Evolutionary conservation across 306 rosid species (phyloP), one percentile per base, ranked within the genome.

Genomic region (Crataegus laevigata): DNA sequence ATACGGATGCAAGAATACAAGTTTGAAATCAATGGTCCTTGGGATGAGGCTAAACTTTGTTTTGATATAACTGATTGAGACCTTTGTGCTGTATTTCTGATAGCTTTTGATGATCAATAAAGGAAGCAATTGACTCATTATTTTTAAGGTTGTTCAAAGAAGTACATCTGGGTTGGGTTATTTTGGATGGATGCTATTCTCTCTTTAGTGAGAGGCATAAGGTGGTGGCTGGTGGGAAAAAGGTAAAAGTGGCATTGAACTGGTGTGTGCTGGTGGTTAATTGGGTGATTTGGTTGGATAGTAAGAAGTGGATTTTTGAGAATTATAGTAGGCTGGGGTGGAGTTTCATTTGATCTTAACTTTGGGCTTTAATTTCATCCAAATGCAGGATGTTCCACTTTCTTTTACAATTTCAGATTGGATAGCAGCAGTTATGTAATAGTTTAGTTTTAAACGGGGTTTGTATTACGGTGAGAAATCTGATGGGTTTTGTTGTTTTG

Each of bases 41-140:
- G 98, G 98, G 97, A 94, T 66, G 98, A 94, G 87, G 98, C 94
- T 68, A 94, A 88, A 87, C 97, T 91, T 81, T 94, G 96, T 79
- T 91, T 91, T 84, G 93, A 87, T 78, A 89, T 94, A 24, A 91
- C 90, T 55, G 98, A 93, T 72, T 93, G 86, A 82, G 73, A 62
- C 70, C 30, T 45, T 38, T 47, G 15, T 52, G 45, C 54, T 51
- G 22, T 34, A 30, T 43, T 26, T 38, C 1, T 24, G 19, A 17
- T 13, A 0, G 11, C 30, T 1, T 24, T 75, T 24, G 73, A 26
- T 21, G 21, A 25, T 18, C 15, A 34, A 26, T 32, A 22, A 65
- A 40, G 38, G 32, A 47, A 64, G 52, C 18, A 45, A 34, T 29
- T 52, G 51, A 24, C 29, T 61, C 40, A 26, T 18, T 17, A 28